phyloP scores from a whole-genome alignment of 2,329 filamentous ascomycete species.

The Aspergillus sp. region DNA sequence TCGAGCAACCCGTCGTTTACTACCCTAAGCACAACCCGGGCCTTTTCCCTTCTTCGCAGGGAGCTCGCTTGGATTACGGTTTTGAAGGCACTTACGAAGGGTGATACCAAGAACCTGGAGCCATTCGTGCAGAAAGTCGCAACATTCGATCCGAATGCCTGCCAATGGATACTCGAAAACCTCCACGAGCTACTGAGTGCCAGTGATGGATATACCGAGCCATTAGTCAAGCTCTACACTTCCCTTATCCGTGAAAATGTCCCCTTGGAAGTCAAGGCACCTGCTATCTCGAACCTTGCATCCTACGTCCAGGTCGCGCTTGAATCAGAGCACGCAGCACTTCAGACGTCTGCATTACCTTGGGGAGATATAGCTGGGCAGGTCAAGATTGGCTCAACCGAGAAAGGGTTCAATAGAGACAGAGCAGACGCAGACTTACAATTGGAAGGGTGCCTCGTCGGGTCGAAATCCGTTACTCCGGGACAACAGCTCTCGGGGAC shows the following conservation, averaged over 20 bases:
- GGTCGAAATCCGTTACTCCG: conserved; percentile 21
- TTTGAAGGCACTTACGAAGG: conserved; percentile 24
- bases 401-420: conserved; percentile 35
- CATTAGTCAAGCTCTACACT: conserved; percentile 31
- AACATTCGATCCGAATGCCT: conserved; percentile 33
- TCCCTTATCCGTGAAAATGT: conserved; percentile 28
- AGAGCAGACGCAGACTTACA: conserved; percentile 38
- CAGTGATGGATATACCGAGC: conserved; percentile 22
- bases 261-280: conserved; percentile 28
- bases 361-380: conserved; percentile 27
- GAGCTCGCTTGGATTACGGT: conserved; percentile 33
- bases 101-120: conserved; percentile 18
- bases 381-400: conserved; percentile 25
- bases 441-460: conserved; percentile 39
- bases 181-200: conserved; percentile 26
- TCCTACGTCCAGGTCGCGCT: conserved; percentile 31
- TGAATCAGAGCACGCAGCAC: conserved; percentile 14
- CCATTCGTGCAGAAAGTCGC: conserved; percentile 28
- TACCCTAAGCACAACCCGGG: conserved; percentile 29
- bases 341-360: conserved; percentile 26
- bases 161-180: conserved; percentile 35
- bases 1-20: conserved; percentile 26
- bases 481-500: conserved; percentile 19
- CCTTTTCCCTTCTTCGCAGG: conserved; percentile 37
- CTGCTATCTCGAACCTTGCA: conserved; percentile 35